phyloP scores from a whole-genome alignment of 495 filamentous ascomycete genomes.

The Rostrohypoxylon terebratum region DNA sequence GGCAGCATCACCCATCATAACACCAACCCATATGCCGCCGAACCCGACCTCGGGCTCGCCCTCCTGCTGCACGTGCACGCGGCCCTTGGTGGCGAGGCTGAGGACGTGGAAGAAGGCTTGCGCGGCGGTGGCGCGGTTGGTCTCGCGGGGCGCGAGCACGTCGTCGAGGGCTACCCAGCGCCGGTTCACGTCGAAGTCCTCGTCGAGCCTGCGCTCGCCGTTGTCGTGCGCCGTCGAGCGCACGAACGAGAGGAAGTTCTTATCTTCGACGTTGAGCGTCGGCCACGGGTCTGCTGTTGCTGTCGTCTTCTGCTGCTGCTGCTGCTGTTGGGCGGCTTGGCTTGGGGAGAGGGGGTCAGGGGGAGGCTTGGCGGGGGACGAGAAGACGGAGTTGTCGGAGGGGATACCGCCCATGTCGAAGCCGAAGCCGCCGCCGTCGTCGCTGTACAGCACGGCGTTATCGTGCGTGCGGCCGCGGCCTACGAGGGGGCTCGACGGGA shows the following conservation, averaged over 20 bases:
- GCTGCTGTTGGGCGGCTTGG: background rate
- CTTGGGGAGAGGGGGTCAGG: background rate
- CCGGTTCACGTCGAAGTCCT: conserved; percentile 52
- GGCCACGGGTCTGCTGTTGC: conserved; percentile 2
- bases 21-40: conserved; percentile 53
- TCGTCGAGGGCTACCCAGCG: conserved; percentile 67
- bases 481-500: conserved; percentile 55
- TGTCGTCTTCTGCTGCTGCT: conserved; percentile 10
- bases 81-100: conserved; percentile 72
- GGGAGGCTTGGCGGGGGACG: conserved; percentile 2
- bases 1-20: conserved; percentile 18
- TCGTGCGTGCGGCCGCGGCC: conserved; percentile 49
- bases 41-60: conserved; percentile 49
- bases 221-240: conserved; percentile 52
- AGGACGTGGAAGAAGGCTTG: conserved; percentile 81
- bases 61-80: conserved; percentile 67
- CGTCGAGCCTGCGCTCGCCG: conserved; percentile 53
- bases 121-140: conserved; percentile 70
- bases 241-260: conserved; percentile 68
- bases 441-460: conserved; percentile 41
- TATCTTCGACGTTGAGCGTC: conserved; percentile 54
- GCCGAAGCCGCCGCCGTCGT: conserved; percentile 20
- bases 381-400: conserved; percentile 39
- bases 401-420: conserved; percentile 50
- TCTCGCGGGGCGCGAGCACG: conserved; percentile 66